Percentiles rank a stretch among this genome's conserved stretches.
Conservation (phyloP, 1,284 basidiomycete species). For the Trametes sp. region DNA sequence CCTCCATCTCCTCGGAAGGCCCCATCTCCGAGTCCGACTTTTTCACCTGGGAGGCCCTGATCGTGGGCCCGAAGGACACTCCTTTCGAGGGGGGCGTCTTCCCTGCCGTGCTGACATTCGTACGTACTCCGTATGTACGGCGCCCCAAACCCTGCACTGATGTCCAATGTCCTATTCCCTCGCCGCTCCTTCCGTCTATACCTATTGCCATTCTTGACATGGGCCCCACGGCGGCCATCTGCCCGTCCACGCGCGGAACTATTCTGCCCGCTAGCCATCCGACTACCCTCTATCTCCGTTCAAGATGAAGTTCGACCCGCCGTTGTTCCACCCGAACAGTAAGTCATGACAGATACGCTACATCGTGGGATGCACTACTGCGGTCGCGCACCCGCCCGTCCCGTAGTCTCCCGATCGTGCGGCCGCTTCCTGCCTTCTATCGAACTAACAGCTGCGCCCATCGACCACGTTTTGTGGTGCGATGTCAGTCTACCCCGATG, state of each 20-base stretch:
- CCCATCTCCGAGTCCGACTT: slow-evolving; percentile 96
- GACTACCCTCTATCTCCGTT: slow-evolving; percentile 97
- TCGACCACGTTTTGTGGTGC: neutral
- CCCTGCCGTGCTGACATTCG: slow-evolving; percentile 91
- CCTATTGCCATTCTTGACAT: slow-evolving; percentile 11
- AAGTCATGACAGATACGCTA: slow-evolving; percentile 42
- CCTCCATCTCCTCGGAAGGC: slow-evolving; percentile 52
- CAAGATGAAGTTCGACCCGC: slow-evolving; percentile 98
- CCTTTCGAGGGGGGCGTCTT: slow-evolving; percentile 99
- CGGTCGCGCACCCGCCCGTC: neutral
- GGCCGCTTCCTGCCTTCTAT: neutral
- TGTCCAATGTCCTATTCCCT: slow-evolving; percentile 13
- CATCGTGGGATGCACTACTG: slow-evolving; percentile 5
- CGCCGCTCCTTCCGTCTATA: slow-evolving; percentile 1
- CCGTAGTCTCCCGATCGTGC: neutral
- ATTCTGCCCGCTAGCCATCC: slow-evolving; percentile 62
- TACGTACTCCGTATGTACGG: slow-evolving; percentile 52
- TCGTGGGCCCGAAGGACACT: slow-evolving; percentile 96
- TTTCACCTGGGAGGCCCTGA: slow-evolving; percentile 98
- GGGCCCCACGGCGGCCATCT: slow-evolving; percentile 7
- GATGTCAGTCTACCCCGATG: slow-evolving; percentile 85
- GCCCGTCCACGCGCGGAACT: slow-evolving; percentile 1
- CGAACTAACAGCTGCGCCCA: slow-evolving; percentile 1
- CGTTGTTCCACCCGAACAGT: slow-evolving; percentile 98
- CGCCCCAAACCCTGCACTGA: slow-evolving; percentile 20